phyloP scores from a whole-genome alignment of 2,329 filamentous ascomycete species.

The Endoconidiophora laricicola region DNA sequence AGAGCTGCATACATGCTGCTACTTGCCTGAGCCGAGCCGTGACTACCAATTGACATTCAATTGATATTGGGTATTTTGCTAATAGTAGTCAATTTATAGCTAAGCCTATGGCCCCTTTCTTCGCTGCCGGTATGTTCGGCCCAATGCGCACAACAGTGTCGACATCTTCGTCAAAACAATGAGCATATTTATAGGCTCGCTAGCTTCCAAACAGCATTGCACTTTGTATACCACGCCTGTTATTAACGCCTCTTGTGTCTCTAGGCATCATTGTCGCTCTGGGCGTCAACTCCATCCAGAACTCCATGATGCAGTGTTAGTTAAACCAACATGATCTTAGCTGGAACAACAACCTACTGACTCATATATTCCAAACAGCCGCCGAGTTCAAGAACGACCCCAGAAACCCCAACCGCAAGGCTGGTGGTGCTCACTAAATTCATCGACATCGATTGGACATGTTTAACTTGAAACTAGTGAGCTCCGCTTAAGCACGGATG shows the following conservation, averaged over 20 bases:
- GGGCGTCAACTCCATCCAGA: slow-evolving; percentile 75
- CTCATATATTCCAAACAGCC: slow-evolving; percentile 35
- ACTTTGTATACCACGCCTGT: no score
- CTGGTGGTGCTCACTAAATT: slow-evolving; percentile 28
- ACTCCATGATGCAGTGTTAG: slow-evolving; percentile 60
- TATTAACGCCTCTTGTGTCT: neutral
- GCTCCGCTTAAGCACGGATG: slow-evolving; percentile 1
- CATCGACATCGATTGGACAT: neutral
- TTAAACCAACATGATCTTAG: neutral
- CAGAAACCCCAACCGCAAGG: slow-evolving; percentile 54
- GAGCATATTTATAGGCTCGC: no score
- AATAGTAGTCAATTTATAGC: slow-evolving; percentile 35
- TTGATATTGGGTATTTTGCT: slow-evolving; percentile 14
- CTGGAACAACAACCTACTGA: neutral
- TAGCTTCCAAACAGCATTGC: no score
- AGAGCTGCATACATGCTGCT: neutral
- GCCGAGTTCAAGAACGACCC: slow-evolving; percentile 96
- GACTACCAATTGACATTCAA: slow-evolving; percentile 13
- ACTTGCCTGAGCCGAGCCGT: neutral
- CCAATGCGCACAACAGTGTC: slow-evolving; percentile 2
- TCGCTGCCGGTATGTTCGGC: slow-evolving; percentile 59
- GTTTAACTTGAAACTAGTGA: slow-evolving; percentile 4
- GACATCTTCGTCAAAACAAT: neutral
- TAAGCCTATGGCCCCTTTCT: slow-evolving; percentile 85
- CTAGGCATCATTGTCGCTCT: slow-evolving; percentile 73